Base-by-base conservation (phyloP, 208 protist species). In the Tritrichomonas foetus region DNA sequence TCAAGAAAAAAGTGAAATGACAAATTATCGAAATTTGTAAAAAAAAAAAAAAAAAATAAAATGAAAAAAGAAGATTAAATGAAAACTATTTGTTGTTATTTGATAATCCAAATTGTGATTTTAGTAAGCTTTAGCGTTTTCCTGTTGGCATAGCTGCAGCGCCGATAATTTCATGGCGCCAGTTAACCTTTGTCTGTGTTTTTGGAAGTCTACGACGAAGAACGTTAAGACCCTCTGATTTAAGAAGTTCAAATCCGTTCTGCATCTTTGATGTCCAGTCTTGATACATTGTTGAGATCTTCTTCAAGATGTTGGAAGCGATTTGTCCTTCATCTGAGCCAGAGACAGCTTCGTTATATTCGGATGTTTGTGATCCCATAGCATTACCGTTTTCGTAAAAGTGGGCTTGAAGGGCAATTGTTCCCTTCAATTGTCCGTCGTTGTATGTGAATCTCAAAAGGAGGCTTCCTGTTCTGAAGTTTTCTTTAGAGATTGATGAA, bases 351-450 rank as follows among this genome's bases (percentile, higher is more conserved):
- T 53, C 78, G 11, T 89, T 47, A 33, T 44, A 89, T 9, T 89
- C 78, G 39, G 78, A 9, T 20, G 27, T 39, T 20, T 89, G 41
- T 57, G 41, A n/a, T 5, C 41, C 47, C 16, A 57, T 57, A 22
- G n/a, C 33, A 33, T 89, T 89, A n/a, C 78, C 78, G 41, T 89
- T 89, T 89, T 89, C 78, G 27, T 89, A 89, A 33, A 89, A 89
- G 78, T 89, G 78, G 5, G 41, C 78, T 5, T 53, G 20, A 57
- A 57, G 47, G 14, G 44, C 20, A 27, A 89, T 89, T 39, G 41
- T 41, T 22, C 78, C 78, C 20, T 53, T 57, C 9, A 89, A 13
- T 20, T 49, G 44, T 49, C 78, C 78, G 0, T 89, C 27, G 36
- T 20, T 1, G 30, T 27, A 61, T 89, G 78, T 89, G 30, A 89